Conservation (phyloP, 331 rosid species). For the Phaseolus coccineus region DNA sequence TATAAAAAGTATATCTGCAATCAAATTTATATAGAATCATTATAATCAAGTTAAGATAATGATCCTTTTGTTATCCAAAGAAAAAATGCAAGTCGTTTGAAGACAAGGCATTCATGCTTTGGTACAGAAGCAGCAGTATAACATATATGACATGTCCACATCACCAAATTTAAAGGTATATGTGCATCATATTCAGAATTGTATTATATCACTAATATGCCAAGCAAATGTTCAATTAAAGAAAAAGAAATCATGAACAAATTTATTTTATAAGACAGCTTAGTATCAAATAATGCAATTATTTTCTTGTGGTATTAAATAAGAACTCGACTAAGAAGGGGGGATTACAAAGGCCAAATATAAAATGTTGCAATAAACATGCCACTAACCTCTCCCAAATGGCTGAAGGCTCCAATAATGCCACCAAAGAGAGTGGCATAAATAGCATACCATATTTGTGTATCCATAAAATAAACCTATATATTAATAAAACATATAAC, state of each 20-base stretch:
- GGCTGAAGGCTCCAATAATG: slow-evolving; percentile 94
- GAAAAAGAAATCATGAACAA: slow-evolving; percentile 9
- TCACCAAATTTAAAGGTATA: not conserved
- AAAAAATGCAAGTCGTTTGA: not conserved
- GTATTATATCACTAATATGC: slow-evolving; percentile 9
- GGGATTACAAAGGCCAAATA: slow-evolving; percentile 12
- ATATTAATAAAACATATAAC: slow-evolving; percentile 43
- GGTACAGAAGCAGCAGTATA: not conserved
- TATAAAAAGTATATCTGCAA: not conserved
- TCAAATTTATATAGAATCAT: not conserved
- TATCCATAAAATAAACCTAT: slow-evolving; percentile 97
- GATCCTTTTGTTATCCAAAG: not conserved
- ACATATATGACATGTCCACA: not conserved
- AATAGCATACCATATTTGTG: slow-evolving; percentile 99
- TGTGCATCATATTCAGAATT: not conserved
- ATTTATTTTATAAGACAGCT: slow-evolving; percentile 30
- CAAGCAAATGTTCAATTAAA: slow-evolving; percentile 1
- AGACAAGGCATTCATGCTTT: not conserved
- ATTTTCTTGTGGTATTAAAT: not conserved
- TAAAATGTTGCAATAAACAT: slow-evolving; percentile 25
- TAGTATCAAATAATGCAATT: slow-evolving; percentile 13
- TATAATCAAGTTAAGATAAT: not conserved
- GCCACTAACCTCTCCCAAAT: slow-evolving; percentile 96
- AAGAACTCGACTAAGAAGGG: slow-evolving; percentile 10
- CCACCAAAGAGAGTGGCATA: slow-evolving; percentile 94